phyloP scores from a whole-genome alignment of 2,329 filamentous ascomycete genomes.

The Exophiala oligosperma region DNA sequence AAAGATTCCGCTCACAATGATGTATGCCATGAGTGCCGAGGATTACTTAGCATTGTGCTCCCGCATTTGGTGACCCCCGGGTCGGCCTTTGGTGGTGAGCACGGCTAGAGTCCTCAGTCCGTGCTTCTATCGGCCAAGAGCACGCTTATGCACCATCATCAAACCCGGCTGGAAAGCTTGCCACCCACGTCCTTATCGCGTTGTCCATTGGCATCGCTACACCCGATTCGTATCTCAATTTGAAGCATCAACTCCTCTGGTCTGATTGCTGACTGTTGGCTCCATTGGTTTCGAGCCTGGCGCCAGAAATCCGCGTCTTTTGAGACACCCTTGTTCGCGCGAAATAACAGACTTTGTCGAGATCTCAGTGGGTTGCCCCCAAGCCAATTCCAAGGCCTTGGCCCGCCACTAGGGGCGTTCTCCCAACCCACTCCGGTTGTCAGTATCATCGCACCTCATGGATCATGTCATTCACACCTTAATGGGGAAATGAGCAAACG shows the following conservation, averaged over 20 bases:
- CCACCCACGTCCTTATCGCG: not conserved
- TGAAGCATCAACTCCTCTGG: not conserved
- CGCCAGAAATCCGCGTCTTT: not conserved
- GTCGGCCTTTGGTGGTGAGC: not conserved
- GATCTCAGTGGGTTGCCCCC: not conserved
- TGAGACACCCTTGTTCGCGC: not conserved
- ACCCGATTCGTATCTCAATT: not conserved
- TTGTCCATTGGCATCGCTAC: not conserved
- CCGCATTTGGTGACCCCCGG: too few species aligned
- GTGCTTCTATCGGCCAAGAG: constrained; percentile 4
- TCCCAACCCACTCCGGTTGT: not conserved
- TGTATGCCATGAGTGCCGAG: too few species aligned
- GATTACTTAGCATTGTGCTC: too few species aligned
- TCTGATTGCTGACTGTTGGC: not conserved
- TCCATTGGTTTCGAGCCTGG: not conserved
- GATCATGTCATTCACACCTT: too few species aligned
- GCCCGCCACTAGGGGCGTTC: not conserved
- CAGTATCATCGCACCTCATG: too few species aligned
- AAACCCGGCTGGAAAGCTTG: not conserved
- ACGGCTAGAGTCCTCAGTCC: not conserved
- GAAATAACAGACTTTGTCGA: not conserved
- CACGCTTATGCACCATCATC: constrained; percentile 8
- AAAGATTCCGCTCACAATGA: too few species aligned
- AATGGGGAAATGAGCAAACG: too few species aligned
- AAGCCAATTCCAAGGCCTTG: not conserved